A percentile compares a stretch with the other conserved stretches of the same genome.
These are phyloP conservation scores for Aquilaria sinensis DNA, from an alignment of 345 rosid genomes.

Conservation along the genomic window DNA sequence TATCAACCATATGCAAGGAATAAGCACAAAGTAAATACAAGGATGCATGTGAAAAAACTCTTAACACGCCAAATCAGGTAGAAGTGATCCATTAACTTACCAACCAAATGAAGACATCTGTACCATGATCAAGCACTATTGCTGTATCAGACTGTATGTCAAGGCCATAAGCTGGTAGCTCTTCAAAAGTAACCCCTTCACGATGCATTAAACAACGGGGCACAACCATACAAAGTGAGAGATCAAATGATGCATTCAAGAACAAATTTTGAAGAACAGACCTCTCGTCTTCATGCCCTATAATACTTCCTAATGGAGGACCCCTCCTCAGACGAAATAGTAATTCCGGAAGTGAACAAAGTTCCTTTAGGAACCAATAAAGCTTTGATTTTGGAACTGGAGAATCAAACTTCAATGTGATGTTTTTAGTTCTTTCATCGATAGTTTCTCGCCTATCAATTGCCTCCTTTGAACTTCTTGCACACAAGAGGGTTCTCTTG, in stretches of 20 bases:
- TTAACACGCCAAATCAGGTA: slow-evolving; percentile 1
- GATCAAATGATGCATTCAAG: slow-evolving; percentile 87
- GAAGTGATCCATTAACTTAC: slow-evolving; percentile 32
- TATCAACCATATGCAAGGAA: slow-evolving; percentile 9
- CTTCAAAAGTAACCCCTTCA: slow-evolving; percentile 97
- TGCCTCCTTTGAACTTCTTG: slow-evolving; percentile 59
- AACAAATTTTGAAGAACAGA: slow-evolving; percentile 79
- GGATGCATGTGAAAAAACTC: neutral
- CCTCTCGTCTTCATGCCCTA: slow-evolving; percentile 98
- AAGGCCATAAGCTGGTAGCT: slow-evolving; percentile 84
- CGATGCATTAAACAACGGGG: slow-evolving; percentile 95
- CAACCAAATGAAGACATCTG: slow-evolving; percentile 97
- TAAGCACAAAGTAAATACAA: slow-evolving; percentile 6
- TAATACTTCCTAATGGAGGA: slow-evolving; percentile 85
- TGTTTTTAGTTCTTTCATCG: slow-evolving; percentile 92
- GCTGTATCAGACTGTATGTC: slow-evolving; percentile 96
- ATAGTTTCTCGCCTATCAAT: slow-evolving; percentile 62
- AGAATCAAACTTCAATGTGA: slow-evolving; percentile 72
- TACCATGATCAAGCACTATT: slow-evolving; percentile 96
- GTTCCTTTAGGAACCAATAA: slow-evolving; percentile 77
- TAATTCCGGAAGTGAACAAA: slow-evolving; percentile 66
- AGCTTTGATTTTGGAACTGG: slow-evolving; percentile 78
- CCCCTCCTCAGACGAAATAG: slow-evolving; percentile 94
- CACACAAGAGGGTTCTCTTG: slow-evolving; percentile 78
- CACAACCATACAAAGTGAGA: slow-evolving; percentile 89